These are phyloP conservation scores for Fusarium sp. DNA, from an alignment of 2,329 filamentous ascomycete species.

Conservation along the genomic window DNA sequence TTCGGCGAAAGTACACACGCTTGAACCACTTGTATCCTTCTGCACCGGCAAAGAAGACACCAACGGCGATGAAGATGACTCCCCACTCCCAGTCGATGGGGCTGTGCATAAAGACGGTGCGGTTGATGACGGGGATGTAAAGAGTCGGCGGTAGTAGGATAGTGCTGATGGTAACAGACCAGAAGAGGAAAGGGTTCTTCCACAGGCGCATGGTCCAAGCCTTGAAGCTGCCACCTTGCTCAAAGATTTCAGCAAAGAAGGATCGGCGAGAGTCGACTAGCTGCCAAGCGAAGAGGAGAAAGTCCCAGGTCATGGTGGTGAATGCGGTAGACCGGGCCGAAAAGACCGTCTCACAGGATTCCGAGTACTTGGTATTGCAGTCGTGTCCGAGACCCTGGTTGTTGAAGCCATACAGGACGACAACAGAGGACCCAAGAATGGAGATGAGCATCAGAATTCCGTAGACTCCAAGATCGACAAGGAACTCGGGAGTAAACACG, in stretches of 20 bases:
- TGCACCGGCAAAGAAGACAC: slow-evolving; percentile 72
- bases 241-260: slow-evolving; percentile 70
- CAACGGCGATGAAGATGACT: slow-evolving; percentile 70
- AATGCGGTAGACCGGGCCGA: slow-evolving; percentile 75
- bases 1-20: slow-evolving; percentile 62
- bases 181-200: slow-evolving; percentile 66
- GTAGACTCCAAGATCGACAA: slow-evolving; percentile 72
- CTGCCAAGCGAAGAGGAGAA: slow-evolving; percentile 77
- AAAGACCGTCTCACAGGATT: slow-evolving; percentile 69
- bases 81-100: slow-evolving; percentile 78
- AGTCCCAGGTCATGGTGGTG: slow-evolving; percentile 75
- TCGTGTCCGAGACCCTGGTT: slow-evolving; percentile 68
- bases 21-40: slow-evolving; percentile 78
- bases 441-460: slow-evolving; percentile 73
- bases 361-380: slow-evolving; percentile 67
- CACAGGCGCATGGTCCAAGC: slow-evolving; percentile 69
- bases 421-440: slow-evolving; percentile 67
- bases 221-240: slow-evolving; percentile 55
- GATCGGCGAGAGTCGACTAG: slow-evolving; percentile 74
- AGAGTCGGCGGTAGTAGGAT: slow-evolving; percentile 69
- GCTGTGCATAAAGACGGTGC: slow-evolving; percentile 73
- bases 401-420: slow-evolving; percentile 67
- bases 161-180: slow-evolving; percentile 63
- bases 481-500: slow-evolving; percentile 73
- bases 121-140: slow-evolving; percentile 77